Percentiles rank a stretch among this genome's conserved stretches.
Conservation (phyloP, 768 basidiomycete genomes). For the Rhizopogon sp. region DNA sequence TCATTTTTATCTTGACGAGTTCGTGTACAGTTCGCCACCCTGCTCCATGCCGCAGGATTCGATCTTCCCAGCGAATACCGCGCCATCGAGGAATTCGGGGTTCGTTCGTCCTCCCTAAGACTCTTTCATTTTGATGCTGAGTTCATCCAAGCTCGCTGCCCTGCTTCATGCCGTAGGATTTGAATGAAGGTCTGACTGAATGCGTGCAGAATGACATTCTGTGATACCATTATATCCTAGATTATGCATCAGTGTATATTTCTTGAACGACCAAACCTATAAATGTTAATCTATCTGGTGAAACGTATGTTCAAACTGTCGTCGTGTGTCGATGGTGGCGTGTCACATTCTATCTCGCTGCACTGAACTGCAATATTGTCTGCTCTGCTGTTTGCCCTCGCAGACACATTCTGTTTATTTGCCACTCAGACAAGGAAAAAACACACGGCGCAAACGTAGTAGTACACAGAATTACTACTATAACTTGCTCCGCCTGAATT, state of each 20-base stretch:
- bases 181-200: slow-evolving; percentile 22
- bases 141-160: slow-evolving; percentile 50
- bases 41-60: slow-evolving; percentile 67
- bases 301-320: too few relatives aligned
- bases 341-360: too few relatives aligned
- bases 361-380: too few relatives aligned
- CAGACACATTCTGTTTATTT: too few relatives aligned
- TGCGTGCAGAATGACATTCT: slow-evolving; percentile 3
- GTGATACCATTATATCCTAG: background rate
- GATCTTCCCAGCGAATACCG: slow-evolving; percentile 36
- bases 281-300: background rate
- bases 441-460: too few relatives aligned
- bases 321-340: too few relatives aligned
- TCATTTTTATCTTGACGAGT: background rate
- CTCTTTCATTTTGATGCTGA: background rate
- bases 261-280: background rate
- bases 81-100: slow-evolving; percentile 75
- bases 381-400: too few relatives aligned
- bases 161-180: slow-evolving; percentile 64
- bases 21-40: slow-evolving; percentile 53
- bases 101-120: slow-evolving; percentile 23
- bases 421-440: too few relatives aligned
- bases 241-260: background rate
- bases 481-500: too few relatives aligned
- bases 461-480: too few relatives aligned